A percentile compares a stretch with the other conserved stretches of the same genome.
phyloP scores from a whole-genome alignment of 306 rosid genomes.

The Vigna hirtella region DNA sequence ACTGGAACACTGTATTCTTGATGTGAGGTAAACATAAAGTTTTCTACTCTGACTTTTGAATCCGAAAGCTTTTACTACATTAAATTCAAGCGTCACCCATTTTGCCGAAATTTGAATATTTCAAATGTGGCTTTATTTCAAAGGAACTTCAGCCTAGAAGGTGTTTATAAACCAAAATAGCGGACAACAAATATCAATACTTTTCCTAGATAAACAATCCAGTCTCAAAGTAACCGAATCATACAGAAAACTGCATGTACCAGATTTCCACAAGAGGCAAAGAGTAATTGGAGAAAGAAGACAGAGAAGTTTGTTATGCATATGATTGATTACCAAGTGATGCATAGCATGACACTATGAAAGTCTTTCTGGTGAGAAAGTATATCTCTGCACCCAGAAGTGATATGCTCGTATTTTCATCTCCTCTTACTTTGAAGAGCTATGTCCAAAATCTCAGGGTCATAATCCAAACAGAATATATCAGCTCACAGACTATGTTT shows the following conservation, averaged over 20 bases:
- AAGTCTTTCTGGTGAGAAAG: slow-evolving; percentile 1
- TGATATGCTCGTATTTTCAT: background rate
- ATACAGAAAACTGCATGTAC: background rate
- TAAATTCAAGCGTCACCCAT: background rate
- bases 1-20: background rate
- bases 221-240: slow-evolving; percentile 11
- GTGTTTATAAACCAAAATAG: background rate
- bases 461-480: background rate
- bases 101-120: background rate
- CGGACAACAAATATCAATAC: slow-evolving; percentile 13
- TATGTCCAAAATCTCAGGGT: background rate
- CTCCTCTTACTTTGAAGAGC: background rate
- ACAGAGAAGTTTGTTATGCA: background rate
- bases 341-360: background rate
- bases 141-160: slow-evolving; percentile 14
- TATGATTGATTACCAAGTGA: slow-evolving; percentile 23
- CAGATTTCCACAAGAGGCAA: background rate
- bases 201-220: slow-evolving; percentile 32
- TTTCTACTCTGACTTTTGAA: background rate
- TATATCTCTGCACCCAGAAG: background rate
- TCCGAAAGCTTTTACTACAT: background rate
- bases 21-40: background rate
- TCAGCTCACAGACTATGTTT: slow-evolving; percentile 5
- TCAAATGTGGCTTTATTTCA: slow-evolving; percentile 11
- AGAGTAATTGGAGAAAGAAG: background rate